phyloP scores from a whole-genome alignment of 2,329 filamentous ascomycete genomes.

The Ascochyta rabiei region DNA sequence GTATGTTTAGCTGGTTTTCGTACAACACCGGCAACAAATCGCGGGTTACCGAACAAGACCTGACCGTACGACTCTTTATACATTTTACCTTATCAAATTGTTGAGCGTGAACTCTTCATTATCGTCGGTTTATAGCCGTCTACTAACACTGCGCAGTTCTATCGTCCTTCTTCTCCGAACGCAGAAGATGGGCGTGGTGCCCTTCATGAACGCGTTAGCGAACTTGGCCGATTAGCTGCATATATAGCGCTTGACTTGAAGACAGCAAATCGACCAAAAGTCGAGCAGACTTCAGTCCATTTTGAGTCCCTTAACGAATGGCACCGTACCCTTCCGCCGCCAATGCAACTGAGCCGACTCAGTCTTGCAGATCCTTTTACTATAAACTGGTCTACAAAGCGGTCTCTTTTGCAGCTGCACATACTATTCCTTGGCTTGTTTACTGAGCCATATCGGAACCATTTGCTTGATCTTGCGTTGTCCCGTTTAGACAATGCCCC shows the following conservation, averaged over 20 bases:
- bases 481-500: slow-evolving; percentile 4
- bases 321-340: slow-evolving; percentile 16
- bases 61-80: slow-evolving; percentile 7
- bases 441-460: slow-evolving; percentile 8
- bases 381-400: slow-evolving; percentile 9
- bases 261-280: slow-evolving; percentile 1
- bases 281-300: not conserved
- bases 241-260: slow-evolving; percentile 16
- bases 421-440: slow-evolving; percentile 15
- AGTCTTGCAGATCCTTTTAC: slow-evolving; percentile 8
- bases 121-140: not conserved
- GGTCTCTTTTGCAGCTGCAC: slow-evolving; percentile 15
- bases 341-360: slow-evolving; percentile 17
- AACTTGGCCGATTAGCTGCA: slow-evolving; percentile 14
- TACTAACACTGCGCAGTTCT: slow-evolving; percentile 8
- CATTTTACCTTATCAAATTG: not conserved
- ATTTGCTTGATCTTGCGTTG: slow-evolving; percentile 6
- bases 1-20: slow-evolving; percentile 12
- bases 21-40: slow-evolving; percentile 12
- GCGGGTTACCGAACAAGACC: slow-evolving; percentile 10
- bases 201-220: slow-evolving; percentile 5
- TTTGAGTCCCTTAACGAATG: slow-evolving; percentile 8
- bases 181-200: not conserved
- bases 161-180: not conserved
- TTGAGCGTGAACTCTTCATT: not conserved